Evolutionary conservation across 1,284 basidiomycete genomes (phyloP), one percentile per base, ranked within the genome.

Genomic region (Ceratobasidium sp.): DNA sequence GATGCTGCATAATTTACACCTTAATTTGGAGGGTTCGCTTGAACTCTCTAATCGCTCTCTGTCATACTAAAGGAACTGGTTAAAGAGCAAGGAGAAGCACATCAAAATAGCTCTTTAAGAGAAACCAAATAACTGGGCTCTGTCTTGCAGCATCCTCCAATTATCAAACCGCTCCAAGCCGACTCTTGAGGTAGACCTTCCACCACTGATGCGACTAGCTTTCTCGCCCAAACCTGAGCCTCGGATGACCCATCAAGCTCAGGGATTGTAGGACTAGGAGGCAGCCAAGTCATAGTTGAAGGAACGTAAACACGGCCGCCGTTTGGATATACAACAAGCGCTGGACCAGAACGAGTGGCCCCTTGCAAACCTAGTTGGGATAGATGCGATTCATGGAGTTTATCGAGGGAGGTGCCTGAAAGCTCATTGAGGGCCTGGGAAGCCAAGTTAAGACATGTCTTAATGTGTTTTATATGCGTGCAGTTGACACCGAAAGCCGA

Each of bases 121-220:
- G 81, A 82, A 13, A 79, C 78, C 79, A 94, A 91, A 78, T 93
- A 88, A 15, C 84, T 84, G 9, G 91, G 90, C 1, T 86, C 86
- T 6, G 89, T 87, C 81, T 90, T 90, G 83, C 94, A 95, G 82
- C 94, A 94, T 0, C 94, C 94, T 1, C 94, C 94, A 0, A 91
- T 85, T 9, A 94, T 82, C 2, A 92, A 79, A 0, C 89, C 89
- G 13, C 81, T 84, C 91, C 92, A 94, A 9, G 83, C 76, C 46
- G 80, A 69, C 56, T 81, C 57, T 20, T 79, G 66, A 28, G 66
- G 77, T 75, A 50, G 79, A 17, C 79, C 80, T 38, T 81, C 70
- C 13, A 82, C 69, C 0, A 87, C 83, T 3, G 86, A 79, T 0
- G 78, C 74, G 0, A 79, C 81, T 0, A 93, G 79, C 20, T 83